phyloP scores from a whole-genome alignment of 2,329 filamentous ascomycete species.

The Verticillium longisporum region DNA sequence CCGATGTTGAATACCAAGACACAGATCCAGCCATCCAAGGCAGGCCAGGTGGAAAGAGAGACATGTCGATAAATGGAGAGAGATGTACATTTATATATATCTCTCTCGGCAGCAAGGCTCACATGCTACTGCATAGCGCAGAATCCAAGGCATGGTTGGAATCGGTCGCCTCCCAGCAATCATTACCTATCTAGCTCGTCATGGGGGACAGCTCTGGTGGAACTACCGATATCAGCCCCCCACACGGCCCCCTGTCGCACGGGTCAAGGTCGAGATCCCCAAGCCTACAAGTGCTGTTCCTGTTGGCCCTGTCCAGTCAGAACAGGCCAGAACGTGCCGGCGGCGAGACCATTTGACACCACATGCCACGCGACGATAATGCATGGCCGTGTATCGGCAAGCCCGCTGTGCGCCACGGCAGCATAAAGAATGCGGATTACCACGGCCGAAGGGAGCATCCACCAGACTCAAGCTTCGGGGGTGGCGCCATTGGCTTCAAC shows the following conservation, averaged over 20 bases:
- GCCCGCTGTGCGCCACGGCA: constrained; percentile 23
- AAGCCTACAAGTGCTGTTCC: not conserved
- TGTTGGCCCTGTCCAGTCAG: not conserved
- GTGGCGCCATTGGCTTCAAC: not conserved
- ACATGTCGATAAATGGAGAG: too few species aligned
- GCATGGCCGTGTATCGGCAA: not conserved
- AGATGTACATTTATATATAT: too few species aligned
- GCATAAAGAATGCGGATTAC: constrained; percentile 32
- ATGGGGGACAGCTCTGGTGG: not conserved
- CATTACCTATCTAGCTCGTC: not conserved
- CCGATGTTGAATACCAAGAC: too few species aligned
- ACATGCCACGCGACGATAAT: not conserved
- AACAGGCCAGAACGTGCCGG: not conserved
- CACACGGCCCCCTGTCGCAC: not conserved
- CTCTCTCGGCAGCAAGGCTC: too few species aligned
- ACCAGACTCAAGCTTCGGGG: not conserved
- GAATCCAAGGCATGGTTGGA: not conserved
- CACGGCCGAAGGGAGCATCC: not conserved
- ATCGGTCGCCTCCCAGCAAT: not conserved
- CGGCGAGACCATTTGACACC: not conserved
- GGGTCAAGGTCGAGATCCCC: not conserved
- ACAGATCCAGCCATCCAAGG: too few species aligned
- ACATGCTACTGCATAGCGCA: not conserved
- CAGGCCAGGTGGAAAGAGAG: too few species aligned
- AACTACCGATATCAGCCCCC: not conserved